Percentiles rank a stretch among this genome's conserved stretches.
phyloP scores from a whole-genome alignment of 257 asterid genomes.

The Ajuga chamaepitys region DNA sequence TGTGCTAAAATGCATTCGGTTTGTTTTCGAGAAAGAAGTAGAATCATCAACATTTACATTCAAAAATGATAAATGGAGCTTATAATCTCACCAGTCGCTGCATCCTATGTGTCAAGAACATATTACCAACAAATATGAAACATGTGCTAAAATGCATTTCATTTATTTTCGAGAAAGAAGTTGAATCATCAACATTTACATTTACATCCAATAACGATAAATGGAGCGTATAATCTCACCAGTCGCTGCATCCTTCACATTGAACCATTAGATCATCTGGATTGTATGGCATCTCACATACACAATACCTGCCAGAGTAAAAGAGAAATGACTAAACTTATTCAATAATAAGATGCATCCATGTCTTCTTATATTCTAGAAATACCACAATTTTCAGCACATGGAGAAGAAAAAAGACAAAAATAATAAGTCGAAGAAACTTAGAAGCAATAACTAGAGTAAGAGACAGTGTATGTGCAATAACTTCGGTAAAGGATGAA shows the following conservation, averaged over 20 bases:
- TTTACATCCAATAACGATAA: not conserved
- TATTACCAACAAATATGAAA: not conserved
- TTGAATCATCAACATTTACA: too few relatives aligned
- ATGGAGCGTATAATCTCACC: constrained; percentile 50
- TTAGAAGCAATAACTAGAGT: too few relatives aligned
- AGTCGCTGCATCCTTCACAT: constrained; percentile 87
- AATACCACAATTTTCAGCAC: not conserved
- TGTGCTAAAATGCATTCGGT: too few relatives aligned
- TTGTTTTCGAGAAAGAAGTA: too few relatives aligned
- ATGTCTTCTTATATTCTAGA: not conserved
- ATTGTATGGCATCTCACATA: constrained; percentile 97
- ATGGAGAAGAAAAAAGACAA: too few relatives aligned
- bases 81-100: constrained; percentile 84
- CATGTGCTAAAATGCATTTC: too few relatives aligned
- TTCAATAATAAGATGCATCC: too few relatives aligned
- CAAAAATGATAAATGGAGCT: too few relatives aligned
- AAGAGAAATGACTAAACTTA: not conserved
- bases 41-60: too few relatives aligned
- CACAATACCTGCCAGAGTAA: constrained; percentile 61
- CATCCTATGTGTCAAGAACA: constrained; percentile 31
- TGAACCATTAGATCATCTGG: constrained; percentile 97
- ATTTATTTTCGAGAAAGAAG: too few relatives aligned
- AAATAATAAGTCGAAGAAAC: too few relatives aligned
- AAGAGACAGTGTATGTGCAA: too few relatives aligned
- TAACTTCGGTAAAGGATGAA: not conserved